These are phyloP conservation scores for Penicillium chermesinum DNA, from an alignment of 495 filamentous ascomycete species.

Conservation along the genomic window DNA sequence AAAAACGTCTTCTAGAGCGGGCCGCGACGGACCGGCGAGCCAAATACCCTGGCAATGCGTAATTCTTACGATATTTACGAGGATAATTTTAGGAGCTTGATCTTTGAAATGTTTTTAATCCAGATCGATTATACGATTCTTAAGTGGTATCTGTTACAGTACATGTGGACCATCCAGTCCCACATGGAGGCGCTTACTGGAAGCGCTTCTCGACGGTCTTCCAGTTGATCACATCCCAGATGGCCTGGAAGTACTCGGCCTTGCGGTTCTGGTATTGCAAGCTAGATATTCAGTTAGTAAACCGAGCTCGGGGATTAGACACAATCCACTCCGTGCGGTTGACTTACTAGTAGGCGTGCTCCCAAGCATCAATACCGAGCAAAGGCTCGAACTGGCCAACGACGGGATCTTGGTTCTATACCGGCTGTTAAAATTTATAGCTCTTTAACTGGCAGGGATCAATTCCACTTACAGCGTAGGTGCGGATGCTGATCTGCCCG, in stretches of 20 bases:
- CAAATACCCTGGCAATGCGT: neutral
- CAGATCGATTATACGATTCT: no score
- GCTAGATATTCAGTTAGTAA: conserved; percentile 45
- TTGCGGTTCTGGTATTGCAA: conserved; percentile 98
- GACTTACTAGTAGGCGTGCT: conserved; percentile 73
- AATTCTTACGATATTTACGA: neutral
- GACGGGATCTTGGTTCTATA: conserved; percentile 85
- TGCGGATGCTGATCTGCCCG: conserved; percentile 65
- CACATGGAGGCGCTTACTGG: conserved; percentile 22
- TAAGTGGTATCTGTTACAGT: conserved; percentile 15
- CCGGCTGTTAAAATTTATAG: conserved; percentile 2
- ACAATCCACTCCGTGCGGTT: no score
- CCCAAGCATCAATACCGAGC: conserved; percentile 96
- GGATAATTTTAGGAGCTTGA: neutral
- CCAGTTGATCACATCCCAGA: conserved; percentile 99
- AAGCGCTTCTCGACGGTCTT: conserved; percentile 88
- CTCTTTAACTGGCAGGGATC: neutral
- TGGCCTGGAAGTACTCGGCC: conserved; percentile 92
- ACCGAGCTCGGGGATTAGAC: neutral
- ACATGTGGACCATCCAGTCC: conserved; percentile 8
- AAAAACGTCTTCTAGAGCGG: conserved; percentile 4
- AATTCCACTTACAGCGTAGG: conserved; percentile 56
- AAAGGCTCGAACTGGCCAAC: conserved; percentile 80
- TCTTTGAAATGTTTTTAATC: neutral
- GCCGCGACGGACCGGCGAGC: conserved; percentile 8